Evolutionary conservation across 73 alveolate genomes (phyloP).

Genomic region (Paramecium octaurelia): DNA sequence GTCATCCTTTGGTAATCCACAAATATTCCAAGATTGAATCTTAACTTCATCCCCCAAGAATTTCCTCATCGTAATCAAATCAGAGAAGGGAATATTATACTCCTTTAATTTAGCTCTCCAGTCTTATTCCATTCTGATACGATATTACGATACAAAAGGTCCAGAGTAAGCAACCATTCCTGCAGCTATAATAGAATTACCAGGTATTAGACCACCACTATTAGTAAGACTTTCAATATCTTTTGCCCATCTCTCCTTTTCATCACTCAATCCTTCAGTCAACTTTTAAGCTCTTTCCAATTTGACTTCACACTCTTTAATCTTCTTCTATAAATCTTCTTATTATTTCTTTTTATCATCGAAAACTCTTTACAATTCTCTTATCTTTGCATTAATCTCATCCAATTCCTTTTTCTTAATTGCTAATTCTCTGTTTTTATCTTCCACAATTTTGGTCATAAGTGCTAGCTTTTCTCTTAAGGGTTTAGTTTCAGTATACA

Average conservation of each 20-base stretch:
- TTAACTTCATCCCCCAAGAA: conserved; percentile 98
- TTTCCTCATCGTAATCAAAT: neutral
- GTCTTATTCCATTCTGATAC: conserved; percentile 84
- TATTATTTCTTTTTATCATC: conserved; percentile 21
- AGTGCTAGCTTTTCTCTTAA: conserved; percentile 71
- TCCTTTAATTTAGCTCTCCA: conserved; percentile 87
- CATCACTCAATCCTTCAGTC: conserved; percentile 96
- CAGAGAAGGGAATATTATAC: neutral
- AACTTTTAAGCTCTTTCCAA: conserved; percentile 97
- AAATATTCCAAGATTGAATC: conserved; percentile 94
- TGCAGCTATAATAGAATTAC: conserved; percentile 95
- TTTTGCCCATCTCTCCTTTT: conserved; percentile 97
- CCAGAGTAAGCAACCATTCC: conserved; percentile 98
- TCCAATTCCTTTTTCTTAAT: conserved; percentile 68
- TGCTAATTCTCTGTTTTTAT: conserved; percentile 64
- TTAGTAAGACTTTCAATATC: conserved; percentile 83
- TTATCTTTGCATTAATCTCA: conserved; percentile 70
- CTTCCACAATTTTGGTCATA: conserved; percentile 67
- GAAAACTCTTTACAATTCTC: neutral
- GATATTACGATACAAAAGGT: conserved; percentile 91
- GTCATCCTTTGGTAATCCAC: conserved; percentile 97
- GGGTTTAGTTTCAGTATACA: conserved; percentile 70
- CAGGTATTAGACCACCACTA: conserved; percentile 88
- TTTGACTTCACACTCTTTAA: conserved; percentile 78
- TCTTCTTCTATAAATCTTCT: conserved; percentile 64